Base-by-base conservation (phyloP, 2,329 filamentous ascomycete genomes). In the Nemania diffusa region DNA sequence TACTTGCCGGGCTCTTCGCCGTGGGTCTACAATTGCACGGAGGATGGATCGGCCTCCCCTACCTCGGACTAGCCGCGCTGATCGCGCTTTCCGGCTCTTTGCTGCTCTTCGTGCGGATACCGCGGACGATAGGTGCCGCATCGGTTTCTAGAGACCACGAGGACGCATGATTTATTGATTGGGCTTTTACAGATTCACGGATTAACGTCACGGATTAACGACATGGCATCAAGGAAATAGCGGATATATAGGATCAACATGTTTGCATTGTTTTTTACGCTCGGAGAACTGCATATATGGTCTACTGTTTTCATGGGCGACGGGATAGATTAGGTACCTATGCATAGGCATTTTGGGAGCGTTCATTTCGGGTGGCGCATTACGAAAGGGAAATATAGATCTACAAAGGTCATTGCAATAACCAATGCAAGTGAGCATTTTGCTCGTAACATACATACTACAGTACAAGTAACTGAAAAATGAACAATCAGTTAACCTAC, bases 11-110 rank as follows among this genome's bases (percentile, higher is more conserved):
- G 0, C 72, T 78, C n/a, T 78, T 78, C 67, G 55, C 74, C 2
- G 44, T 77, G 1, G 77, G 76, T 3, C 70, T 78, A 73, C 71
- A 62, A 9, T 65, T 74, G 8, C 72, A 70, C 0, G 74, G 72
- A 1, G 71, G 42, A 6, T 78, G 76, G 76, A 75, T 78, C 15
- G 76, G 77, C 1, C 69, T 78, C 24, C 76, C 76, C 5, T 78
- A 77, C 64, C 72, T 71, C 52, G 75, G 72, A 1, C 15, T 78
- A 7, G 67, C 73, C 1, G 58, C 67, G 11, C 61, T 77, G 2
- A 58, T 73, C 15, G 64, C 67, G 15, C n/a, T 67, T 15, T 61
- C 68, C 9, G 64, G 58, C n/a, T 62, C 58, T 8, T 42, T 75
- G 22, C 58, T 75, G 6, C 42, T 71, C 27, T 73, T 75, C 22